Evolutionary conservation across 176 grass and related monocot species (phyloP), one percentile per base, ranked within the genome.

Genomic region (Melocanna baccifera): DNA sequence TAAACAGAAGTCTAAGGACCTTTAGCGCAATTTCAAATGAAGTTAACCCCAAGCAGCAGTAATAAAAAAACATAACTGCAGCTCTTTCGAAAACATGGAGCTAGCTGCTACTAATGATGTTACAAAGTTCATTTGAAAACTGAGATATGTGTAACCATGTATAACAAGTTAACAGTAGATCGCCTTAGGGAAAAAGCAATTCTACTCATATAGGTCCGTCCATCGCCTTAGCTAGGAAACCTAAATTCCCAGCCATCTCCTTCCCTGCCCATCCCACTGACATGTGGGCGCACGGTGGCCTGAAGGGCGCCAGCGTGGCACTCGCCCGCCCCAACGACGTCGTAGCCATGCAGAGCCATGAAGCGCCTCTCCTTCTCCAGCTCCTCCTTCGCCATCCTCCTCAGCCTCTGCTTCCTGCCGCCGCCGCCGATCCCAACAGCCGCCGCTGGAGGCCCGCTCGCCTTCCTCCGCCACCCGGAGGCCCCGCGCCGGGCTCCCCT

Each of bases 361-460:
- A 88, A 87, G 59, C 89, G 69, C 63, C 67, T 91, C 45, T 99
- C 96, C 89, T 84, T 99, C 77, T 94, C 93, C 51, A 92, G 55
- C 16, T 90, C 89, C 14, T 84, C 83, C 23, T 77, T 88, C 39
- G 63, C 89, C 43, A 77, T 57, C 62, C 81, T 86, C 77, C 78
- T 80, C 39, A 83, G 56, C 57, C 74, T 92, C 34, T 92, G 87
- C 69, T 92, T 99, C 83, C 84, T 86, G 26, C 75, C 70, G 25
- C 66, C 77, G 72, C 84, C 73, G 20, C 42, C 25, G 45, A 47
- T n/a, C n/a, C 52, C 47, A 10, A 41, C 62, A 2, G 58, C 82
- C 45, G 32, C 20, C 30, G 29, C 61, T 20, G 13, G 88, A 25
- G 65, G 72, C 30, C 16, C 87, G 80, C 23, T 85, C 9, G 43